Base-by-base conservation (phyloP, 2,329 filamentous ascomycete genomes). In the Cyclaneusma minus region DNA sequence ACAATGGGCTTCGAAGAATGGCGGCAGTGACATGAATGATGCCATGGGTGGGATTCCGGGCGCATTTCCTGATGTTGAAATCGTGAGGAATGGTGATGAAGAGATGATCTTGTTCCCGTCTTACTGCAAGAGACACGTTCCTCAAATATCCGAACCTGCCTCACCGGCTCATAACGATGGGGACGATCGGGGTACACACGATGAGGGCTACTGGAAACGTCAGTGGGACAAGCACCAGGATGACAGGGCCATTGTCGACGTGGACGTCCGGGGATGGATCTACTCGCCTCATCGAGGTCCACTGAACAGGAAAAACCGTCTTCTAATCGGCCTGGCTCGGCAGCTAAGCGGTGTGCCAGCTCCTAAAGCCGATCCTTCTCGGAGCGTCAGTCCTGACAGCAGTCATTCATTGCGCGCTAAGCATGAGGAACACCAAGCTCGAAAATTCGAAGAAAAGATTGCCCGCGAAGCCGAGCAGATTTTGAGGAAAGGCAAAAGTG, bases 81-180 rank as follows among this genome's bases (percentile, higher is more conserved):
- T 93, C 32, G 68, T 78, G 10, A 67, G 72, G 7, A 74, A 72
- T 34, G 85, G 82, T 8, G 69, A 83, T 33, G 84, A 94, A 48
- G 82, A 95, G 54, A 82, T 98, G 73, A 70, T 98, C 7, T 49
- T 98, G 13, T 98, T 98, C 40, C 89, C 89, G 0, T 94, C 83
- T 28, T 98, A 98, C 48, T 83, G 82, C 6, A 73, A 85, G 42
- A 46, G 35, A 35, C 50, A 37, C 38, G 40, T 19, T 35, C 32
- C 38, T 50, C 11, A 34, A 36, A 16, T 30, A 41, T 13, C 33
- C 40, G 13, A 48, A 47, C 28, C 42, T 16, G 35, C 38, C 20
- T 39, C 35, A 16, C 47, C 35, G 22, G 51, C 44, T 16, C 39
- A 44, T 12, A 29, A 30, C 7, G 36, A 39, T 47, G 25, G 41